phyloP scores from a whole-genome alignment of 768 basidiomycete genomes.

The Podaxis sp. region DNA sequence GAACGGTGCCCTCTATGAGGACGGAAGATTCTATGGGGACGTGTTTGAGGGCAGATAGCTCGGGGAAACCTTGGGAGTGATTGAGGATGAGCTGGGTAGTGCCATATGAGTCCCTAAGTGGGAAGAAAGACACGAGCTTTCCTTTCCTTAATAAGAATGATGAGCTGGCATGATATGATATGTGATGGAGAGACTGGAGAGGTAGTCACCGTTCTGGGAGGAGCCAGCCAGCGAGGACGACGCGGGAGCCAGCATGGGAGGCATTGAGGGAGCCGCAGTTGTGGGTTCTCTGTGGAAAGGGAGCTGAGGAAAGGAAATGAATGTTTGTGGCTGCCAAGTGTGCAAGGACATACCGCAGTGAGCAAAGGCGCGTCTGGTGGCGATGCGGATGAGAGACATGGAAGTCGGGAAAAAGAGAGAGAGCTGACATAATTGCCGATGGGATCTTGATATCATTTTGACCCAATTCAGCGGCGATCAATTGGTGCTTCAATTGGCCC shows the following conservation, averaged over 20 bases:
- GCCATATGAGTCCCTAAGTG: constrained; percentile 75
- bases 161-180: constrained; percentile 28
- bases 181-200: constrained; percentile 26
- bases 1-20: constrained; percentile 70
- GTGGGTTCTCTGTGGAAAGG: constrained; percentile 61
- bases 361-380: constrained; percentile 13
- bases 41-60: constrained; percentile 39
- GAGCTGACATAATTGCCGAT: constrained; percentile 14
- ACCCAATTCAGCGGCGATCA: constrained; percentile 33
- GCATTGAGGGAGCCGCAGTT: constrained; percentile 53
- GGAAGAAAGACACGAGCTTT: constrained; percentile 78
- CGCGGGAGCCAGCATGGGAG: constrained; percentile 46
- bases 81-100: constrained; percentile 74
- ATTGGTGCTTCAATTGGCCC: constrained; percentile 22
- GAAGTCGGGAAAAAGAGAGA: constrained; percentile 10
- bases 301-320: constrained; percentile 33
- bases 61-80: constrained; percentile 29
- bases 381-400: constrained; percentile 11
- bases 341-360: constrained; percentile 32
- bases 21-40: constrained; percentile 79
- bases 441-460: constrained; percentile 8
- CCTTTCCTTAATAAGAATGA: constrained; percentile 52
- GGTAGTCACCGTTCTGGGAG: constrained; percentile 71
- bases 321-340: not conserved
- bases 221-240: constrained; percentile 80